Base-by-base conservation (phyloP, 1,139 yeast genomes). In the Magnusiomyces sp. region DNA sequence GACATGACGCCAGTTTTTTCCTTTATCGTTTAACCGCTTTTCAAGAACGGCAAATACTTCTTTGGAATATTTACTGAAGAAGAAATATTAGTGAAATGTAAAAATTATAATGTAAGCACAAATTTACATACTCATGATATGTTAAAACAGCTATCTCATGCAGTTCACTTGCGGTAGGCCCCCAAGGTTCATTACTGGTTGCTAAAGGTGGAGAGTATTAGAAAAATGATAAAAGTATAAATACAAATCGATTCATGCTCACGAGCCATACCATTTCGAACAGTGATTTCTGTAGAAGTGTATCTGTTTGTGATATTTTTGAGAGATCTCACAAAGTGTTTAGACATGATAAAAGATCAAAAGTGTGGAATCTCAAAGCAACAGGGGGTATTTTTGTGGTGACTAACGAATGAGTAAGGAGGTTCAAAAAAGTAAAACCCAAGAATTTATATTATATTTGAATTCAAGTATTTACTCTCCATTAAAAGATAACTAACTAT, bases 11-110 rank as follows among this genome's bases (percentile, higher is more conserved):
- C 95, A 87, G 65, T 51, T 51, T 42, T 87, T 87, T 45, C 95
- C 95, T 70, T 87, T 86, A 60, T 87, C 95, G 61, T 86, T 86
- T 56, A 88, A 70, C 58, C 96, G 73, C 58, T 86, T 79, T 64
- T 86, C 95, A 48, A 88, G 68, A 81, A 88, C 85, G 60, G 86
- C 95, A 88, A 86, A 81, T 32, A 87, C 77, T 62, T 87, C 95
- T 59, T 83, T 38, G 20, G 47, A 48, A 40, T 52, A 52, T 17
- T 37, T 29, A 41, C 53, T 45, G 43, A 45, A 73, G 57, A 85
- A 83, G 55, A 82, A 88, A 1, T 82, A n/a, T n/a, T n/a, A n/a
- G n/a, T n/a, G n/a, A n/a, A n/a, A n/a, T n/a, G n/a, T n/a, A 77
- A 53, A 68, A 68, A 52, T 27, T 31, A n/a, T 16, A 43, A 2